phyloP scores from a whole-genome alignment of 2,329 filamentous ascomycete species.

The Podosphaera fusca region DNA sequence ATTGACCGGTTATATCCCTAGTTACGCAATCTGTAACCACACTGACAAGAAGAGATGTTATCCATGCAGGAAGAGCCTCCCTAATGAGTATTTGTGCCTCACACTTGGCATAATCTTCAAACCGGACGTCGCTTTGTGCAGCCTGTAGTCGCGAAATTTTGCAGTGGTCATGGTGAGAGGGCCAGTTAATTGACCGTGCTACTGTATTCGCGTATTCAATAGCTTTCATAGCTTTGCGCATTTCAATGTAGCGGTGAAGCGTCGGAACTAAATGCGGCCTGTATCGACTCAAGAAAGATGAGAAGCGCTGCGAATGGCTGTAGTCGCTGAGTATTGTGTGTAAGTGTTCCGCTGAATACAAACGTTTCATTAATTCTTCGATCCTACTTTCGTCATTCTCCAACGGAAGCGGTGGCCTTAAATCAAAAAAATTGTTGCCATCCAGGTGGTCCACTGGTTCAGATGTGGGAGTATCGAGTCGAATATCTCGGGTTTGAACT shows the following conservation, averaged over 20 bases:
- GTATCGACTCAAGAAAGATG: conserved; percentile 8
- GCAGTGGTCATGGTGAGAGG: conserved; percentile 9
- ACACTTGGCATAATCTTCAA: conserved; percentile 9
- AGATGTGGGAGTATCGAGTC: neutral
- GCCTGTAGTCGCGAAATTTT: conserved; percentile 9
- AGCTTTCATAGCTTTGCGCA: conserved; percentile 10
- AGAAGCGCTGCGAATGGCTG: conserved; percentile 6
- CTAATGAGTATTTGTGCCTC: conserved; percentile 7
- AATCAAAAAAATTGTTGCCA: conserved; percentile 1
- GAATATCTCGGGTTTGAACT: neutral
- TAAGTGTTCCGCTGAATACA: conserved; percentile 6
- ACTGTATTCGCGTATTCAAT: conserved; percentile 11
- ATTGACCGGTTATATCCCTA: conserved; percentile 40
- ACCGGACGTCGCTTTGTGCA: conserved; percentile 6
- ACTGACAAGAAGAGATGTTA: conserved; percentile 41
- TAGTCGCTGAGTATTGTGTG: conserved; percentile 8
- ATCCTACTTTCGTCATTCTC: conserved; percentile 2
- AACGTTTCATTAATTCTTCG: conserved; percentile 6
- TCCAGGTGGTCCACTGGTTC: neutral
- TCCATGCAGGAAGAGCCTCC: conserved; percentile 49
- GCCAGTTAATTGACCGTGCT: conserved; percentile 8
- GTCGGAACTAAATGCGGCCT: conserved; percentile 6
- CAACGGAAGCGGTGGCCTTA: neutral
- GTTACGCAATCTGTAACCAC: conserved; percentile 45
- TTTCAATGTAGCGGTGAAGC: conserved; percentile 9